Evolutionary conservation across 257 asterid genomes (phyloP).

Genomic region (Cruciata laevipes): DNA sequence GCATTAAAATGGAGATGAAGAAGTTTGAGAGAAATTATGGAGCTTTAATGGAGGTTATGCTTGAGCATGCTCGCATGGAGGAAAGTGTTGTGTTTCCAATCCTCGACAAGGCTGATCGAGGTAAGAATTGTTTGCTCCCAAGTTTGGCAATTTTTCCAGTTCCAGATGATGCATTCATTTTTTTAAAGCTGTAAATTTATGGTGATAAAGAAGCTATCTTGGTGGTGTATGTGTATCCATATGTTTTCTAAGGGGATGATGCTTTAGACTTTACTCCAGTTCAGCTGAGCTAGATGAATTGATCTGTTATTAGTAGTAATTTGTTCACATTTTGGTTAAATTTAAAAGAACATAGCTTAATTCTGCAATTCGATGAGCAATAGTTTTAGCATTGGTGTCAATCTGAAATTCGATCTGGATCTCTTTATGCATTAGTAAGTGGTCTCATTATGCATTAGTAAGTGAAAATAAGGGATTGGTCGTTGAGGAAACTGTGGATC

Average conservation of each 20-base stretch:
- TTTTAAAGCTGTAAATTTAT: background rate
- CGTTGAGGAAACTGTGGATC: no score
- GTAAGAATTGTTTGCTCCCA: slow-evolving; percentile 24
- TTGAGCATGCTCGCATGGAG: slow-evolving; percentile 99
- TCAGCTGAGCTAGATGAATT: background rate
- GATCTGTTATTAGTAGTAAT: background rate
- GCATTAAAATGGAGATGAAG: slow-evolving; percentile 84
- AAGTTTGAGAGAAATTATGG: slow-evolving; percentile 69
- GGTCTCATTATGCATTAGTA: no score
- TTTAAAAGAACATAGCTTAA: background rate
- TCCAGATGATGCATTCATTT: background rate
- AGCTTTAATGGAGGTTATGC: slow-evolving; percentile 64
- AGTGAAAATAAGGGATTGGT: no score
- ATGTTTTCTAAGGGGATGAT: background rate
- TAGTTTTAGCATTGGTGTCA: no score
- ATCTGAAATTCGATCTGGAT: background rate
- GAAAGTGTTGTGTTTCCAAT: slow-evolving; percentile 82
- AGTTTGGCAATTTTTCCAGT: background rate
- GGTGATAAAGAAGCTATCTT: background rate
- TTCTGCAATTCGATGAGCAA: background rate
- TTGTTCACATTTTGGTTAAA: background rate
- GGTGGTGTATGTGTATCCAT: background rate
- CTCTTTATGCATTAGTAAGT: background rate
- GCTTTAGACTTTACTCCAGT: background rate
- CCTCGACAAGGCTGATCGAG: slow-evolving; percentile 89